A percentile compares a stretch with the other conserved stretches of the same genome.
Evolutionary conservation across 2,329 filamentous ascomycete species (phyloP).

Genomic region (Penicillium janthinellum): DNA sequence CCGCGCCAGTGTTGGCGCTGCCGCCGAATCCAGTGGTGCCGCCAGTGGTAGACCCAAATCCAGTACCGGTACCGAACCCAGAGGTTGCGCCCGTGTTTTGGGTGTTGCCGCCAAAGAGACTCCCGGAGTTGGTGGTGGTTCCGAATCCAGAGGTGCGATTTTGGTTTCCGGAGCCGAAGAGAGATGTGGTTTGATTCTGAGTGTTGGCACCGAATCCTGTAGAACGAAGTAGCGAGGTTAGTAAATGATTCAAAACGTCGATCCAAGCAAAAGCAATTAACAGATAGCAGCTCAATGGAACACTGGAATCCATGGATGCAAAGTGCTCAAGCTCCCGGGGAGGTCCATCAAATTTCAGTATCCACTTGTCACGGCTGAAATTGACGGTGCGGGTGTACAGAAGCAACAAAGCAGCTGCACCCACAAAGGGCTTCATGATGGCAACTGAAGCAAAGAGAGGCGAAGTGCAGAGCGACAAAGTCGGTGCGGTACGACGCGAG

Average conservation of each 20-base stretch:
- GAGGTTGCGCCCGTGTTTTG: slow-evolving; percentile 14
- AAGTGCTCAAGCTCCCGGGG: slow-evolving; percentile 5
- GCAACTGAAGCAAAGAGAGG: not conserved
- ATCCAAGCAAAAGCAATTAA: not conserved
- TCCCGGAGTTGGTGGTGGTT: slow-evolving; percentile 31
- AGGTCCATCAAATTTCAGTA: not conserved
- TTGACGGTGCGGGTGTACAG: not conserved
- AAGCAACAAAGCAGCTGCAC: not conserved
- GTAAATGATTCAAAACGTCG: slow-evolving; percentile 8
- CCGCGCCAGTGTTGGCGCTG: slow-evolving; percentile 35
- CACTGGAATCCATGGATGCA: slow-evolving; percentile 9
- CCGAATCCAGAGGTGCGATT: slow-evolving; percentile 36
- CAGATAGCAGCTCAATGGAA: slow-evolving; percentile 9
- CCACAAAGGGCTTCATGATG: not conserved
- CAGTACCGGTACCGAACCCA: slow-evolving; percentile 30
- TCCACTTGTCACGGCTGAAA: not conserved
- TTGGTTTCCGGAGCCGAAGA: slow-evolving; percentile 38
- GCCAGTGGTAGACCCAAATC: slow-evolving; percentile 26
- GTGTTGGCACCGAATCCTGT: slow-evolving; percentile 41
- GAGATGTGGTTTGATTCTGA: slow-evolving; percentile 35
- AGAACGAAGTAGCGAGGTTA: slow-evolving; percentile 23
- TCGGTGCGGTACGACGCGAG: slow-evolving; percentile 10
- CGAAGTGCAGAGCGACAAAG: not conserved
- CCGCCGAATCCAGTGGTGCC: slow-evolving; percentile 20
- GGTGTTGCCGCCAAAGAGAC: slow-evolving; percentile 36